Base-by-base conservation (phyloP, 306 rosid species). In the Dryas alaskensis region DNA sequence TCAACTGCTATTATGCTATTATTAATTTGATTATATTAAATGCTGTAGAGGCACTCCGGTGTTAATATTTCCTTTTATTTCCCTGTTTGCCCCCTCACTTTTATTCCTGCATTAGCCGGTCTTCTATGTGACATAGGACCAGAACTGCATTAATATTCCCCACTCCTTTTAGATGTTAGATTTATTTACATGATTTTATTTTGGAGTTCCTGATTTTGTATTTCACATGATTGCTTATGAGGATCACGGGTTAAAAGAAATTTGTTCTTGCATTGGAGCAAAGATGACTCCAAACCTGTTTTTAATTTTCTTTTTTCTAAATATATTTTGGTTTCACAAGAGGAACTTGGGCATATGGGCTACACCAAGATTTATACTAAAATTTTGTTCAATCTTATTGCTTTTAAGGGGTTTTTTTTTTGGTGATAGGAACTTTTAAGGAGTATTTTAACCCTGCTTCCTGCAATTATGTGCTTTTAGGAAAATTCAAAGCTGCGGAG, bases 401-500 rank as follows among this genome's bases (percentile, higher is more conserved):
- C 40, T 31, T 17, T 39, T 12, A 46, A 42, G 46, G 40, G 70
- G 0, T 19, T 2, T 50, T 13, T 7, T 22, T 31, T 59, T 31
- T 31, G 37, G 37, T 22, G 37, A 31, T 31, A 31, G 37, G 37
- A 31, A 37, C 44, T 25, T 27, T 44, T 54, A 45, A 50, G 40
- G 70, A 65, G 75, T 55, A 17, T 22, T n/a, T 64, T 74, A 61
- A 80, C 61, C 66, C 19, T 51, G 49, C 25, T 67, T 81, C 54
- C 63, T 76, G 70, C 81, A 63, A 80, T 59, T 69, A 17, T 78
- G 60, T 84, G n/a, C 81, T 73, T 61, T 60, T 85, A 95, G 99
- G 99, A 87, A 76, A 83, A 93, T 8, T 95, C 99, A 44, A 73
- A 79, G n/a, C 76, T 92, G 72, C 86, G 92, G 76, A 81, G 70